Conservation (phyloP, 163 green algal species). For the Volvox carteri region DNA sequence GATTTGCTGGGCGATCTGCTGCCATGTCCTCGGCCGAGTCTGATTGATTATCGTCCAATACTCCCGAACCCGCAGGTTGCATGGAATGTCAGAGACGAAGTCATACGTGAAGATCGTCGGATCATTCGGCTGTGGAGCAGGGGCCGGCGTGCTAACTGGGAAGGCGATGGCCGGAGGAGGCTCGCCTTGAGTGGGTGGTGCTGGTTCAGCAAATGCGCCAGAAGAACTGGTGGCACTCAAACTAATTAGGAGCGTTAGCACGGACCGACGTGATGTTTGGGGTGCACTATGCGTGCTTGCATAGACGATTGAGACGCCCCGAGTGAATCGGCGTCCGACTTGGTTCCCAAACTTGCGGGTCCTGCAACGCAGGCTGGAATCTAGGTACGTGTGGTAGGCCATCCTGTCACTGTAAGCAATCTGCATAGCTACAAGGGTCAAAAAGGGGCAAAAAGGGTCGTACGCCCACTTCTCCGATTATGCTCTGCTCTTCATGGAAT, state of each 20-base stretch:
- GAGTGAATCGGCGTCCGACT: neutral
- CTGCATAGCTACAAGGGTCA: neutral
- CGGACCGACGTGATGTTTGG: neutral
- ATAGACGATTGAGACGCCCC: neutral
- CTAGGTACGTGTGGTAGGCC: neutral
- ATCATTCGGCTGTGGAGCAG: constrained; percentile 3
- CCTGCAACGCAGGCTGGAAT: neutral
- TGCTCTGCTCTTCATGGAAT: no score
- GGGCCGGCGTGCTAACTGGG: neutral
- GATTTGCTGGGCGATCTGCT: constrained; percentile 56
- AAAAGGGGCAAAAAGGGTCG: neutral
- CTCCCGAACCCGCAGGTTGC: constrained; percentile 54
- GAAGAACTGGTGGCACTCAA: neutral
- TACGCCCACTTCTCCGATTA: no score
- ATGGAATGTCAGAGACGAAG: constrained; percentile 54
- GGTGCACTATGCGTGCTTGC: neutral
- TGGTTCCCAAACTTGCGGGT: neutral
- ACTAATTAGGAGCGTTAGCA: neutral
- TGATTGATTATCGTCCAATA: constrained; percentile 54
- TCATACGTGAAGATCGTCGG: constrained; percentile 40
- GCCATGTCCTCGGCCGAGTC: neutral
- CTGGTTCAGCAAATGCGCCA: neutral
- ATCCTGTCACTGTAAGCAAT: neutral
- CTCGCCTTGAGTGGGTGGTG: constrained; percentile 1
- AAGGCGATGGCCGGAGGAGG: constrained; percentile 39